These are phyloP conservation scores for Sporormia fimetaria DNA, from an alignment of 495 filamentous ascomycete genomes.

Conservation along the genomic window DNA sequence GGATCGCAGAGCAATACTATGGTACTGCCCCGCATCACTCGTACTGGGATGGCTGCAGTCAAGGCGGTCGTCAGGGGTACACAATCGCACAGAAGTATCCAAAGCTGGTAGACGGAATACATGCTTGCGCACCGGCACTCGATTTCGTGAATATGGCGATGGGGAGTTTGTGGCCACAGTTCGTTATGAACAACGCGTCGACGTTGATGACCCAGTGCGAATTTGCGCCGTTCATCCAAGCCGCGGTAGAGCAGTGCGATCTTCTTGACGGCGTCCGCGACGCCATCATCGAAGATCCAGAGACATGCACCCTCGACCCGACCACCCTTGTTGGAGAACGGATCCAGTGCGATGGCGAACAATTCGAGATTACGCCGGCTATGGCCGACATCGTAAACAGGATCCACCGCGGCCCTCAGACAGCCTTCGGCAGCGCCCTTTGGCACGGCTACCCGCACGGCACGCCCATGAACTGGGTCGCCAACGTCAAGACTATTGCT, in stretches of 20 bases:
- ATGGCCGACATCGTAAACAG: constrained; percentile 21
- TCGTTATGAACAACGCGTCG: constrained; percentile 21
- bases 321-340: constrained; percentile 27
- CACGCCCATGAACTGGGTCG: constrained; percentile 3
- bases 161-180: constrained; percentile 10
- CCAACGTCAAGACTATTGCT: neutral
- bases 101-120: constrained; percentile 13
- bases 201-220: constrained; percentile 22
- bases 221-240: constrained; percentile 23
- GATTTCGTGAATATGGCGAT: neutral
- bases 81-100: constrained; percentile 21
- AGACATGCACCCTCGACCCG: constrained; percentile 33
- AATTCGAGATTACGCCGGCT: constrained; percentile 9
- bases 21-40: constrained; percentile 11
- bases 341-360: constrained; percentile 20
- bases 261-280: constrained; percentile 34
- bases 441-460: constrained; percentile 24
- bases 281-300: constrained; percentile 33
- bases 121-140: constrained; percentile 14
- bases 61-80: constrained; percentile 18
- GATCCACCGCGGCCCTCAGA: constrained; percentile 23
- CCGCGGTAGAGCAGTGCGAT: constrained; percentile 32
- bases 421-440: constrained; percentile 1
- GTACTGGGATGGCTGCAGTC: constrained; percentile 20
- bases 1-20: constrained; percentile 13